phyloP scores from a whole-genome alignment of 1,139 yeast genomes.

The Scheffersomyces insectosa region DNA sequence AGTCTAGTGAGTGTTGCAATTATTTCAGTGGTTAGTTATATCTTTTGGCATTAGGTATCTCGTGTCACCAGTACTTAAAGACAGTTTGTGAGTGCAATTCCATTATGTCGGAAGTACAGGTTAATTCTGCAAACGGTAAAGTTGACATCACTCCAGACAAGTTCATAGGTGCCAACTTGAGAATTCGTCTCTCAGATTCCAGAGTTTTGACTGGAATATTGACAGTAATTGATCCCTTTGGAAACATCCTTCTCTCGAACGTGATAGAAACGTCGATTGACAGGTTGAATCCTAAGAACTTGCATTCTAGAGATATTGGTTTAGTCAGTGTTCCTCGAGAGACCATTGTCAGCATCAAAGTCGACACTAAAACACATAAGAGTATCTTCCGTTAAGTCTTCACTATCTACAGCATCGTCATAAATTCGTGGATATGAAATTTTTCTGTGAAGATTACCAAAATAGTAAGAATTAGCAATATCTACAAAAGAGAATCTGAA shows the following conservation, averaged over 20 bases:
- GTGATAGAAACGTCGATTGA: slow-evolving; percentile 36
- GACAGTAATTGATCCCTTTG: slow-evolving; percentile 49
- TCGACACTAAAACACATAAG: slow-evolving; percentile 23
- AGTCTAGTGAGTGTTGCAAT: too few species aligned
- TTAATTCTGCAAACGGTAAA: too few species aligned
- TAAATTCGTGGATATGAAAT: too few species aligned
- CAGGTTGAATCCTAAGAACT: slow-evolving; percentile 19
- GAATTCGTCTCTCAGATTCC: slow-evolving; percentile 30
- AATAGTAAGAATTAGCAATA: too few species aligned
- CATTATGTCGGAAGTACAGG: too few species aligned
- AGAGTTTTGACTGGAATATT: slow-evolving; percentile 40
- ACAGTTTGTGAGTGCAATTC: too few species aligned
- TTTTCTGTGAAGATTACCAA: too few species aligned
- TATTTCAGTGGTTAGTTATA: too few species aligned
- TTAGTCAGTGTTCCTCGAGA: slow-evolving; percentile 47
- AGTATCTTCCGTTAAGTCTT: not conserved
- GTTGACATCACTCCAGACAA: slow-evolving; percentile 17
- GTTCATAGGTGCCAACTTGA: slow-evolving; percentile 36
- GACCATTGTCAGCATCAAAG: slow-evolving; percentile 25
- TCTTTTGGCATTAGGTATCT: too few species aligned
- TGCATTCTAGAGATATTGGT: slow-evolving; percentile 41
- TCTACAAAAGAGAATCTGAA: too few species aligned
- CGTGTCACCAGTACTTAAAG: too few species aligned
- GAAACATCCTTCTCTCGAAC: slow-evolving; percentile 40
- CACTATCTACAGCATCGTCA: too few species aligned